Evolutionary conservation across 306 rosid species (phyloP), one percentile per base, ranked within the genome.

Genomic region (Arachis stenosperma): DNA sequence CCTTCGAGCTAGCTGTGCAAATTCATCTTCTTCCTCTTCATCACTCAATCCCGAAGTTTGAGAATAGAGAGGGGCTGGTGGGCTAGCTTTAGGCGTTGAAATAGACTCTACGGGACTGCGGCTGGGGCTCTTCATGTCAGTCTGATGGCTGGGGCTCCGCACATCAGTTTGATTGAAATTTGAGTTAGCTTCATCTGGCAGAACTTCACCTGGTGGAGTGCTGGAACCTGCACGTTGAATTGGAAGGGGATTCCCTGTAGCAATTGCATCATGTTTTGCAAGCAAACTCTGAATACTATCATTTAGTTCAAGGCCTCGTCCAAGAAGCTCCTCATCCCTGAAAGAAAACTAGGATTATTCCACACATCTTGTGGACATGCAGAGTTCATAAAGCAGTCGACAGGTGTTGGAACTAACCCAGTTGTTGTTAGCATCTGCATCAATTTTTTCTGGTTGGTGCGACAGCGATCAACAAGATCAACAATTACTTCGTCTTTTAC

Each of bases 381-480:
- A 39, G 30, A 65, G 41, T 43, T 47, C 55, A 73, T 37, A 43
- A 46, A 54, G 63, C 52, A 77, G 74, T 43, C 33, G 14, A 69
- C 42, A 70, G 54, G 68, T 60, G 46, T 63, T 13, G 33, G 43
- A 76, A 86, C 96, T 83, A 76, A 94, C 99, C 96, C 99, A 39
- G 98, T 88, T 17, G 96, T 87, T 59, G 99, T 95, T 61, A 95
- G 88, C 99, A 95, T 91, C 77, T 95, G 96, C 88, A 91, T 95
- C 87, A 95, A 79, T 81, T 88, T 91, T 77, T 87, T 95, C 89
- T 91, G 99, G 83, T 88, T 91, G 77, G 89, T 72, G 77, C 98
- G 93, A 72, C 99, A 88, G 8, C 90, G 90, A 64, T 84, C 84
- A 58, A 90, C 96, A 73, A 91, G 99, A 62, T 95, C 99, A 70